Conservation (phyloP, 192 early-diverging fungal genomes). For the Gaertneriomyces sp. region DNA sequence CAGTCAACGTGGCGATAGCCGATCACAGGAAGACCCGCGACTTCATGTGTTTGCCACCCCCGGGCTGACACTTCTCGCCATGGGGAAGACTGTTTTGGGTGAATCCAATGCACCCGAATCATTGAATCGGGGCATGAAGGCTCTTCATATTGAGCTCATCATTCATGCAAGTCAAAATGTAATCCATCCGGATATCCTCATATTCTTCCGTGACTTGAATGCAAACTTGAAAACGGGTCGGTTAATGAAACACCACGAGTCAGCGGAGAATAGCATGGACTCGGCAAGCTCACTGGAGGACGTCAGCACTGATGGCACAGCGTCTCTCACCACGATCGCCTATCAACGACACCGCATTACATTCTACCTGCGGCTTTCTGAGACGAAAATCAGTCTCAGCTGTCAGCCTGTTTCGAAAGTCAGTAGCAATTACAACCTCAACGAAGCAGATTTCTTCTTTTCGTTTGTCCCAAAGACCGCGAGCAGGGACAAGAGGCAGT, state of each 20-base stretch:
- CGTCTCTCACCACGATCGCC: not conserved
- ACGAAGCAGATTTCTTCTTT: conserved; percentile 64
- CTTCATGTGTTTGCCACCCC: conserved; percentile 36
- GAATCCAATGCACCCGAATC: conserved; percentile 16
- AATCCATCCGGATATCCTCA: conserved; percentile 65
- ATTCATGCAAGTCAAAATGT: conserved; percentile 69
- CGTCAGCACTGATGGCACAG: not conserved
- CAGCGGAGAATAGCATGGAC: not conserved
- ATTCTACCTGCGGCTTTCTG: conserved; percentile 55
- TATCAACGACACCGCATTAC: conserved; percentile 48
- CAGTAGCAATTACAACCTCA: conserved; percentile 59
- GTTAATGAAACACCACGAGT: conserved; percentile 28
- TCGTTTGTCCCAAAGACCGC: conserved; percentile 31
- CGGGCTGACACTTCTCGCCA: conserved; percentile 31
- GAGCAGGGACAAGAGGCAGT: conserved; percentile 7
- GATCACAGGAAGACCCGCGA: conserved; percentile 18
- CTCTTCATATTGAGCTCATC: conserved; percentile 58
- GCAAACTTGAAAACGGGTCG: conserved; percentile 56
- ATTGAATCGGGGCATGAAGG: conserved; percentile 13
- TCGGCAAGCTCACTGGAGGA: not conserved
- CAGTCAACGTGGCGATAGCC: conserved; percentile 10
- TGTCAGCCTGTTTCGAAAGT: conserved; percentile 75
- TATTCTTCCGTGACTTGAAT: conserved; percentile 66
- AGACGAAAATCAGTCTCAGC: conserved; percentile 66
- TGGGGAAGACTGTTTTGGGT: conserved; percentile 37